Percentiles rank a stretch among this genome's conserved stretches.
Conservation (phyloP, 345 rosid species). For the Hypericum androsaemum region DNA sequence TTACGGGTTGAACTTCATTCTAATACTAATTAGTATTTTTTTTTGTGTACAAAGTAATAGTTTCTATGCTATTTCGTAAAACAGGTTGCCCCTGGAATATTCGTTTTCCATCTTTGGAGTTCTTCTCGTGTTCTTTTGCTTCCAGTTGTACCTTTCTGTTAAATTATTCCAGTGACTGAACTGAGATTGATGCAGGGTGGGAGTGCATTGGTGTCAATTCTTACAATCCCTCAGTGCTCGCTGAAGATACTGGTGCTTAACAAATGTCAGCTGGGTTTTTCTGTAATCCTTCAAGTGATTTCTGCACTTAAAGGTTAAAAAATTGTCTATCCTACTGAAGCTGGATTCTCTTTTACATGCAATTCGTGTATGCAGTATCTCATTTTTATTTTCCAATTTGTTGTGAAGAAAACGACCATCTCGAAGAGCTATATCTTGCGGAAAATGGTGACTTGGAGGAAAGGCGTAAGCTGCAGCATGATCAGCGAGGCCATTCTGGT, state of each 20-base stretch:
- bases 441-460: slow-evolving; percentile 33
- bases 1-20: too few species aligned
- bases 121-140: background rate
- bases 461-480: slow-evolving; percentile 13
- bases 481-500: slow-evolving; percentile 17
- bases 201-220: slow-evolving; percentile 46
- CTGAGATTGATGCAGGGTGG: slow-evolving; percentile 45
- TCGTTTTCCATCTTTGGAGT: background rate
- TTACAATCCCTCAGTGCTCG: slow-evolving; percentile 48
- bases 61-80: too few species aligned
- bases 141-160: background rate
- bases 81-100: too few species aligned
- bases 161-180: slow-evolving; percentile 1
- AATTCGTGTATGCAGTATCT: background rate
- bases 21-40: too few species aligned
- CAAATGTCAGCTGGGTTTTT: slow-evolving; percentile 68
- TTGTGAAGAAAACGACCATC: slow-evolving; percentile 46
- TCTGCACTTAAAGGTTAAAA: slow-evolving; percentile 61
- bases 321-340: background rate
- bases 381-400: slow-evolving; percentile 5
- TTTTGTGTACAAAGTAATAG: too few species aligned
- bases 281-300: slow-evolving; percentile 52
- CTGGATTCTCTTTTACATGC: background rate
- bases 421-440: slow-evolving; percentile 74
- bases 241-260: slow-evolving; percentile 49